Conservation (phyloP, 2,329 filamentous ascomycete genomes). For the Fusarium xyrophilum region DNA sequence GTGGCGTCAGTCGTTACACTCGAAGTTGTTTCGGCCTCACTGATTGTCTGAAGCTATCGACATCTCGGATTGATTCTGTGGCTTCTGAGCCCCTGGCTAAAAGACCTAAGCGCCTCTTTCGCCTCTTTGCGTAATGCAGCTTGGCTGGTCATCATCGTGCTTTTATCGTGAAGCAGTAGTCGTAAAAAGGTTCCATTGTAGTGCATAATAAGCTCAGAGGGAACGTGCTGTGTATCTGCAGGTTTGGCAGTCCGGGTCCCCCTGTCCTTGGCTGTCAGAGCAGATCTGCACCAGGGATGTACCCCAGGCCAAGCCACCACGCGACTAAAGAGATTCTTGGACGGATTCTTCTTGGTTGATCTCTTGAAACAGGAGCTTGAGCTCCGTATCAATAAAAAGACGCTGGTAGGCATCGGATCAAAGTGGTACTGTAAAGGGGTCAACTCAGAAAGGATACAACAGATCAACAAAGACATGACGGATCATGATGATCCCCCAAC, state of each 20-base stretch:
- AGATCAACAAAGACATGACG: background rate
- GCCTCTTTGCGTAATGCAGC: background rate
- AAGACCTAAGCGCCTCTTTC: conserved; percentile 8
- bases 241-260: conserved; percentile 31
- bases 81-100: background rate
- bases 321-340: background rate
- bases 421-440: background rate
- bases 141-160: background rate
- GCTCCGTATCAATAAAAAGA: too few species aligned
- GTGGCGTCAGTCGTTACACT: conserved; percentile 17
- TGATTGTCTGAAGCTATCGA: background rate
- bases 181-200: background rate
- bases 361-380: background rate
- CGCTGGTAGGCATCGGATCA: background rate
- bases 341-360: background rate
- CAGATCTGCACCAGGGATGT: conserved; percentile 28
- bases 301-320: conserved; percentile 17
- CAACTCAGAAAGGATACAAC: background rate
- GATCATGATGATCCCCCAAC: conserved; percentile 12
- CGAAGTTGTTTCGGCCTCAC: conserved; percentile 8
- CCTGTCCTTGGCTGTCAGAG: conserved; percentile 10
- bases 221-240: conserved; percentile 29
- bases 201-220: conserved; percentile 13
- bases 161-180: background rate
- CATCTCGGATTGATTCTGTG: background rate